Evolutionary conservation across 441 rosid genomes (phyloP).

Genomic region (Syzygium syzygioides): DNA sequence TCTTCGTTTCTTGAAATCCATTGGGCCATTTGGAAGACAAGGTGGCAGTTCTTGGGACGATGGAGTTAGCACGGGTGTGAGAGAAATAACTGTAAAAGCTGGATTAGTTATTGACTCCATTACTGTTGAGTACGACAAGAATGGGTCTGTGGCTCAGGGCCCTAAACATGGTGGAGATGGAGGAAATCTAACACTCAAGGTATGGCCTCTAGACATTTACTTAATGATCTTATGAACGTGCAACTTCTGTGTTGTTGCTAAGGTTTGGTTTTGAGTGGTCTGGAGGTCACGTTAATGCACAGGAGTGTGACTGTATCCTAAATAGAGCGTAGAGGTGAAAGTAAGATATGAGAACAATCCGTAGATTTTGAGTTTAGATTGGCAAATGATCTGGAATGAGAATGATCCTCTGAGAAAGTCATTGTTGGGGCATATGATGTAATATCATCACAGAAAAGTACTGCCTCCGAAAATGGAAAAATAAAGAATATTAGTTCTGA

Average conservation of each 20-base stretch:
- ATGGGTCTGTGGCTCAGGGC: background rate
- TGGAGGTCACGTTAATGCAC: no score
- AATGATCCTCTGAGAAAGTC: no score
- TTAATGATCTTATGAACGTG: background rate
- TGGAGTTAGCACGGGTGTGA: background rate
- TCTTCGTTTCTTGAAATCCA: background rate
- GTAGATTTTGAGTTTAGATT: no score
- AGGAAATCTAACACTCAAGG: accelerated
- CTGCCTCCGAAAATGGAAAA: no score
- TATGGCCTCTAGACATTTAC: background rate
- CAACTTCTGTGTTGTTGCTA: background rate
- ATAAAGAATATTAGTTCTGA: no score
- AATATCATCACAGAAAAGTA: no score
- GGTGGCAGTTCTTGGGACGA: background rate
- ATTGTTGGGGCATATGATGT: no score
- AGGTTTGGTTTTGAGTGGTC: background rate
- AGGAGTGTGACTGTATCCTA: no score
- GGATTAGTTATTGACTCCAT: background rate
- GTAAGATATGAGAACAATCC: no score
- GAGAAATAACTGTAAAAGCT: accelerated
- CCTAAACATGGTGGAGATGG: background rate
- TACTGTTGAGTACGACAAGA: background rate
- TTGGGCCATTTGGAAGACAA: background rate
- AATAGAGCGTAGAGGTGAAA: no score
- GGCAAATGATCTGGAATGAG: no score